phyloP scores from a whole-genome alignment of 805 yeast species.

The Myxozyma lipomycoides region DNA sequence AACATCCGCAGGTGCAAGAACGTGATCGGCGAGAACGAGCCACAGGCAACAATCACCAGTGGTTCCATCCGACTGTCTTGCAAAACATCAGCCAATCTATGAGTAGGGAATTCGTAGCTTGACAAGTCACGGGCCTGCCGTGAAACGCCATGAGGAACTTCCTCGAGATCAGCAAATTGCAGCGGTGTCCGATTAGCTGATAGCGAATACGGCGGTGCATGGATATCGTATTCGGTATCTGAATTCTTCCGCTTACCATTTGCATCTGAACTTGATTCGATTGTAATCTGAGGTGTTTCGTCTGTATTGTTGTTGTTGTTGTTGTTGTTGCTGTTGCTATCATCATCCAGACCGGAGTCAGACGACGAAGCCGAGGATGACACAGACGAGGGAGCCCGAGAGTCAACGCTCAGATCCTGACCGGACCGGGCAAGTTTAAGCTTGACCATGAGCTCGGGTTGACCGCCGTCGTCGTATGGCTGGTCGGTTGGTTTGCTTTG shows the following conservation, averaged over 20 bases:
- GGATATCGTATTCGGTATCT: constrained; percentile 7
- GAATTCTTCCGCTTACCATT: constrained; percentile 18
- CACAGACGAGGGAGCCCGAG: not conserved
- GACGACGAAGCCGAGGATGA: constrained; percentile 1
- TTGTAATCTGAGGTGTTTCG: not conserved
- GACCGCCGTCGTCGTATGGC: not conserved
- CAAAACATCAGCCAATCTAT: constrained; percentile 39
- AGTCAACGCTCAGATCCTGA: not conserved
- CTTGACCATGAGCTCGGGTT: not conserved
- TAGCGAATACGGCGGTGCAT: constrained; percentile 24
- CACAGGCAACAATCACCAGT: constrained; percentile 93
- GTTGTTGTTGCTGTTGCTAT: not conserved
- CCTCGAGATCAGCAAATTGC: constrained; percentile 91
- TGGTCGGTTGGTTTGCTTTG: not conserved
- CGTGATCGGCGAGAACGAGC: constrained; percentile 93
- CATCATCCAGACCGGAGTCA: not conserved
- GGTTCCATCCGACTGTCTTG: constrained; percentile 61
- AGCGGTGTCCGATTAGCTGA: constrained; percentile 26
- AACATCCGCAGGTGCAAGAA: constrained; percentile 94
- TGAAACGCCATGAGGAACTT: constrained; percentile 89
- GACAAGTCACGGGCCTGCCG: constrained; percentile 75
- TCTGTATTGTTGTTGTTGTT: not conserved
- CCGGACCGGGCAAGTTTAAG: constrained; percentile 3
- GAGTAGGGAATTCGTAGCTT: constrained; percentile 79
- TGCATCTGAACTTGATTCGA: not conserved